Percentiles rank a stretch among this genome's conserved stretches.
These are phyloP conservation scores for Graphilbum ipis-grandicollis DNA, from an alignment of 2,329 filamentous ascomycete species.

Conservation along the genomic window DNA sequence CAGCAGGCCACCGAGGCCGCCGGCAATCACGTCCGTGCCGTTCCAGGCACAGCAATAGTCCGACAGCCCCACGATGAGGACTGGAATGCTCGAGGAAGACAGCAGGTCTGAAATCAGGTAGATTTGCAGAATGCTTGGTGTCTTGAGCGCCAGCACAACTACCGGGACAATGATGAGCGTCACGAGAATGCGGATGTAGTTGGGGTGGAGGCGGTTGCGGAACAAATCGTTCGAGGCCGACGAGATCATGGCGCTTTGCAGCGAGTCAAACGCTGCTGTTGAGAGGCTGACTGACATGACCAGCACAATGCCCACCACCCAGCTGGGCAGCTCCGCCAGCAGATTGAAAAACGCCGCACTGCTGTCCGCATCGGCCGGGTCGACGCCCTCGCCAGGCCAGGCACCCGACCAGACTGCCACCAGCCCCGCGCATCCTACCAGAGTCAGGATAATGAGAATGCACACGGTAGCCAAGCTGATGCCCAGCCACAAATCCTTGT, in stretches of 20 bases:
- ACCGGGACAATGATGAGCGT: slow-evolving; percentile 58
- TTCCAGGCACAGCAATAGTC: slow-evolving; percentile 55
- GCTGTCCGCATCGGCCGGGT: slow-evolving; percentile 32
- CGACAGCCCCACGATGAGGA: slow-evolving; percentile 54
- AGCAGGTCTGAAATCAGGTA: slow-evolving; percentile 71
- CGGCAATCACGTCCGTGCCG: slow-evolving; percentile 65
- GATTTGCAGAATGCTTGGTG: slow-evolving; percentile 61
- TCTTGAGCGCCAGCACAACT: slow-evolving; percentile 56
- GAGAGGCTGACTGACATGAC: slow-evolving; percentile 66
- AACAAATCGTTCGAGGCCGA: slow-evolving; percentile 72
- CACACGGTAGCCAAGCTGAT: slow-evolving; percentile 47
- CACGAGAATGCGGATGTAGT: slow-evolving; percentile 52
- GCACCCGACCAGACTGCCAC: slow-evolving; percentile 66
- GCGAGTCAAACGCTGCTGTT: slow-evolving; percentile 62
- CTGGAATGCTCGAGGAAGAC: slow-evolving; percentile 58
- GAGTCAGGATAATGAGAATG: slow-evolving; percentile 51
- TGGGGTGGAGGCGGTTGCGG: slow-evolving; percentile 62
- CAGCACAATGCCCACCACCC: slow-evolving; percentile 69
- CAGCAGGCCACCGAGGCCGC: slow-evolving; percentile 60
- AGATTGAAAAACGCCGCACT: slow-evolving; percentile 61
- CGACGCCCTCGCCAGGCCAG: slow-evolving; percentile 48
- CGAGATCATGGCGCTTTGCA: slow-evolving; percentile 75
- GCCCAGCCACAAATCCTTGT: slow-evolving; percentile 62
- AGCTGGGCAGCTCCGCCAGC: slow-evolving; percentile 52
- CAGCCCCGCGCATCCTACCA: slow-evolving; percentile 57